phyloP scores from a whole-genome alignment of 2,329 filamentous ascomycete genomes.

The Magnaporthiopsis rhizophila region DNA sequence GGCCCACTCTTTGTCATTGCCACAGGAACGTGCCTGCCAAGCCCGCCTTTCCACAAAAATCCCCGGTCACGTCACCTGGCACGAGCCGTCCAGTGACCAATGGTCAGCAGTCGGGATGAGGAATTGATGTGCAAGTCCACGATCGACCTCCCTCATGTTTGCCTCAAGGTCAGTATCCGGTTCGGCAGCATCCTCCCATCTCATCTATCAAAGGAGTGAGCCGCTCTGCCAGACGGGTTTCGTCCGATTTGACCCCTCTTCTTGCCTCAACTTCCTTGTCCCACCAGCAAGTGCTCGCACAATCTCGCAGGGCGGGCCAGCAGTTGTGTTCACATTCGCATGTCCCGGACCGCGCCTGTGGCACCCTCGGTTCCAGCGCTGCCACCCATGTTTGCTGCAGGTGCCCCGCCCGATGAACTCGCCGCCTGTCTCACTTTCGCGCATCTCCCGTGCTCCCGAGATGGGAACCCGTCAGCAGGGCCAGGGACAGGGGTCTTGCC shows the following conservation, averaged over 20 bases:
- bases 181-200: no score
- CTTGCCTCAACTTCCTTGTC: no score
- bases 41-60: neutral
- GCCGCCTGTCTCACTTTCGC: neutral
- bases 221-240: no score
- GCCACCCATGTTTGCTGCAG: neutral
- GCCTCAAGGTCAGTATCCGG: no score
- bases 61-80: neutral
- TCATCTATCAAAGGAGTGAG: no score
- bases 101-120: neutral
- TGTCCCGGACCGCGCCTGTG: neutral
- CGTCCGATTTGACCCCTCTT: no score
- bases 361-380: neutral
- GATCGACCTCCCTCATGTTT: no score
- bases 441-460: neutral
- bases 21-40: slow-evolving; percentile 5
- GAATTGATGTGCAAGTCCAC: no score
- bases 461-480: neutral
- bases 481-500: neutral
- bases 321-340: neutral
- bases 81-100: neutral
- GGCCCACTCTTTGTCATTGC: slow-evolving; percentile 2
- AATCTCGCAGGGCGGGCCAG: no score
- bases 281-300: no score
- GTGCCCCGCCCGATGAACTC: neutral